Percentiles rank a stretch among this genome's conserved stretches.
Evolutionary conservation across 2,329 filamentous ascomycete species (phyloP).

Genomic region (Grosmannia clavigera): DNA sequence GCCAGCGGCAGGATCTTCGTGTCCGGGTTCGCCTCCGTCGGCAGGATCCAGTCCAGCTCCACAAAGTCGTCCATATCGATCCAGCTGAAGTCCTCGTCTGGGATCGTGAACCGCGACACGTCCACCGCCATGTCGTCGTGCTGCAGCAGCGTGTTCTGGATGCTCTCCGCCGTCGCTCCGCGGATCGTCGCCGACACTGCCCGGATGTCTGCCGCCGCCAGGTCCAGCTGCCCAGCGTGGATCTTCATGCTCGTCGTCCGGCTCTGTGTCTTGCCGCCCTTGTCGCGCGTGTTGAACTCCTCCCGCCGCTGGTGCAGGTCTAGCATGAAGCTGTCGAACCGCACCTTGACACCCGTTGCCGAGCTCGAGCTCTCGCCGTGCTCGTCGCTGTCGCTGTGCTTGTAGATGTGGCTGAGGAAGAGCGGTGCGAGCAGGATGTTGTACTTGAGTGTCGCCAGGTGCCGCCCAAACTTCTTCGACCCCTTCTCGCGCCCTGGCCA

Average conservation of each 20-base stretch:
- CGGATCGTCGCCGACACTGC: slow-evolving; percentile 85
- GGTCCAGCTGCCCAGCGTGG: slow-evolving; percentile 84
- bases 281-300: slow-evolving; percentile 73
- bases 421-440: slow-evolving; percentile 83
- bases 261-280: slow-evolving; percentile 61
- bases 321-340: slow-evolving; percentile 93
- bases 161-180: slow-evolving; percentile 65
- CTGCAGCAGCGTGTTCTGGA: slow-evolving; percentile 43
- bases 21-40: slow-evolving; percentile 77
- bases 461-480: slow-evolving; percentile 95
- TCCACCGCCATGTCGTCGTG: slow-evolving; percentile 48
- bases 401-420: slow-evolving; percentile 95
- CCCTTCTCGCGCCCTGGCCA: slow-evolving; percentile 92
- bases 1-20: slow-evolving; percentile 90
- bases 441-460: slow-evolving; percentile 98
- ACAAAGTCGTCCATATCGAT: slow-evolving; percentile 99
- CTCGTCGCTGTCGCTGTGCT: slow-evolving; percentile 91
- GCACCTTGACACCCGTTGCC: slow-evolving; percentile 91
- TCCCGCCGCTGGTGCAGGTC: slow-evolving; percentile 91
- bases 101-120: slow-evolving; percentile 84
- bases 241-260: slow-evolving; percentile 91
- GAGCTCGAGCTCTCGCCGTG: slow-evolving; percentile 65
- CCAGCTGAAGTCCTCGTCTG: slow-evolving; percentile 91
- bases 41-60: slow-evolving; percentile 90
- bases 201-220: slow-evolving; percentile 81